Percentiles rank a stretch among this genome's conserved stretches.
phyloP scores from a whole-genome alignment of 768 basidiomycete species.

The Lyophyllum semitale region DNA sequence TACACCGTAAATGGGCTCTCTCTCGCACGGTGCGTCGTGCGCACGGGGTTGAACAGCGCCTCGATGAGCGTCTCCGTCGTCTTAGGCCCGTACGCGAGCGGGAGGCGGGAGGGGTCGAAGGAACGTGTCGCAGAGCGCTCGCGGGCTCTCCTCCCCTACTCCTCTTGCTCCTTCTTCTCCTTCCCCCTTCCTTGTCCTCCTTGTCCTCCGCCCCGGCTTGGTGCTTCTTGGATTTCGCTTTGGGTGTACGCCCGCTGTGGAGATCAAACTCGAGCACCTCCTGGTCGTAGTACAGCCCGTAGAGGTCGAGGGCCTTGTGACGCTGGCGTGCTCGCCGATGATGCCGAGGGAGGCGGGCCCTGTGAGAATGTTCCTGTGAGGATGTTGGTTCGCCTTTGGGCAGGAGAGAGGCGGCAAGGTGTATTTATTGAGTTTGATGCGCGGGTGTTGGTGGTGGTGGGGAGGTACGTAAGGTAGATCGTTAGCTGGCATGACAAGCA shows the following conservation, averaged over 20 bases:
- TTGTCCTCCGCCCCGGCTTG: constrained; percentile 1
- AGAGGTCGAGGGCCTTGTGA: constrained; percentile 51
- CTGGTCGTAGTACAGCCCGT: constrained; percentile 38
- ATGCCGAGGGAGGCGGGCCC: constrained; percentile 10
- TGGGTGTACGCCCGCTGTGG: constrained; percentile 21
- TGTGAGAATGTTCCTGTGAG: constrained; percentile 61
- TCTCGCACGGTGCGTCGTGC: constrained; percentile 39
- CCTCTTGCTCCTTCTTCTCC: constrained; percentile 4
- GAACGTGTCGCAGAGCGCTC: constrained; percentile 13
- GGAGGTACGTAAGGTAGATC: too few relatives aligned
- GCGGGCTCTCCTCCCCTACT: background rate
- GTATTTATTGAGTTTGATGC: constrained; percentile 10
- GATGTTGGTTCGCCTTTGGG: constrained; percentile 75
- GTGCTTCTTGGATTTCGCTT: constrained; percentile 1
- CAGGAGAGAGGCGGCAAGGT: constrained; percentile 67
- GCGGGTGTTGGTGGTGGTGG: background rate
- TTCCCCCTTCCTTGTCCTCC: background rate
- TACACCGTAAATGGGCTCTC: constrained; percentile 47
- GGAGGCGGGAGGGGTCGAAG: constrained; percentile 46
- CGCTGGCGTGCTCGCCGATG: constrained; percentile 47
- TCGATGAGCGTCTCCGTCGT: constrained; percentile 78
- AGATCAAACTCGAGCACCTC: constrained; percentile 39
- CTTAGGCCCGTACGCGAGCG: constrained; percentile 56
- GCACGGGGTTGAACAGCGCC: constrained; percentile 74
- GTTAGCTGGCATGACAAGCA: too few relatives aligned